A percentile compares a stretch with the other conserved stretches of the same genome.
Evolutionary conservation across 805 yeast genomes (phyloP).

Genomic region (Sugiyamaella marilandica): DNA sequence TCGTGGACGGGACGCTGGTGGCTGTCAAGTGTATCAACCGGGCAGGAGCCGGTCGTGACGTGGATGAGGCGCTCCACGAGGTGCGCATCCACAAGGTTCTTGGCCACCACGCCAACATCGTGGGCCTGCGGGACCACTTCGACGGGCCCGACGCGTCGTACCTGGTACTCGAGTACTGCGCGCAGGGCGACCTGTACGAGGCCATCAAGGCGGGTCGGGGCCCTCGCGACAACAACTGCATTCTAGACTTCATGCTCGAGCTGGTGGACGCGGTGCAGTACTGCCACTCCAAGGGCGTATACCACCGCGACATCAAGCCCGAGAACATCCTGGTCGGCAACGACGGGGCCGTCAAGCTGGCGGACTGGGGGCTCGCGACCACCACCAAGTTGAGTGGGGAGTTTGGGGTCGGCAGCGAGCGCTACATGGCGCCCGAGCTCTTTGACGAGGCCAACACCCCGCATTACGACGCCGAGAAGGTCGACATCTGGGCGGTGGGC

Average conservation of each 20-base stretch:
- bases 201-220: slow-evolving; percentile 63
- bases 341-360: slow-evolving; percentile 56
- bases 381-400: slow-evolving; percentile 55
- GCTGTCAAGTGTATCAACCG: slow-evolving; percentile 72
- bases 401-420: slow-evolving; percentile 82
- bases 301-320: slow-evolving; percentile 93
- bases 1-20: slow-evolving; percentile 47
- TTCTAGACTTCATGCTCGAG: slow-evolving; percentile 55
- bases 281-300: slow-evolving; percentile 78
- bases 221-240: slow-evolving; percentile 44
- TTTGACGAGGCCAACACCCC: slow-evolving; percentile 48
- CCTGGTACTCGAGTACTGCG: slow-evolving; percentile 79
- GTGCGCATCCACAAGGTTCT: slow-evolving; percentile 68
- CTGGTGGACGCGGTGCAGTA: slow-evolving; percentile 70
- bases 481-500: slow-evolving; percentile 88
- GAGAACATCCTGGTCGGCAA: slow-evolving; percentile 75
- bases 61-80: slow-evolving; percentile 41
- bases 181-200: slow-evolving; percentile 81
- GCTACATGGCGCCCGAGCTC: slow-evolving; percentile 94
- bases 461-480: slow-evolving; percentile 69
- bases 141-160: slow-evolving; percentile 49
- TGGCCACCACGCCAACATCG: slow-evolving; percentile 73
- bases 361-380: slow-evolving; percentile 90
- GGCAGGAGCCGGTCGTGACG: slow-evolving; percentile 7
- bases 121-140: slow-evolving; percentile 68